Base-by-base conservation (phyloP, 371 early-diverging fungal genomes). In the Mortierella sp. region DNA sequence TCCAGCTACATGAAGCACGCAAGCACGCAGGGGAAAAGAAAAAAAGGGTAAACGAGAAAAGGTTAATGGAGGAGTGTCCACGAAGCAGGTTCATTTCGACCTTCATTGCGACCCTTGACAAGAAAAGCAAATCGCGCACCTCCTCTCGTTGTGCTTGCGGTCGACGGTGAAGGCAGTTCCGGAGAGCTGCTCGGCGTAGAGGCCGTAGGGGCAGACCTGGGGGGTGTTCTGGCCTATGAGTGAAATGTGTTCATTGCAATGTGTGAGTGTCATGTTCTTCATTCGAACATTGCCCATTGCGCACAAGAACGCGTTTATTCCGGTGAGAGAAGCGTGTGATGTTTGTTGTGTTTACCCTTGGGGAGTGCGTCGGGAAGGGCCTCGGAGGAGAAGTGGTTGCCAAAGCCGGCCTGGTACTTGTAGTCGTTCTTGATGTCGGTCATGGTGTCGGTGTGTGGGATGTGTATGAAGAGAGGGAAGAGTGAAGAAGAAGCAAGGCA, bases 81-180 rank as follows among this genome's bases (percentile, higher is more conserved):
- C 40, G 67, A 13, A 69, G 37, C 43, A 28, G 24, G 34, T 31
- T 61, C 61, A 61, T 61, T 28, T 28, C 5, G 21, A 24, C 21
- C 10, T 16, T 10, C 37, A 48, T 19, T 64, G 31, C 37, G 2
- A 31, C 5, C 31, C 13, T 50, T 43, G 44, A 26, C 54, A n/a
- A n/a, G n/a, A 40, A 2, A 14, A 71, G 21, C 8, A 21, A 72
- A 51, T 26, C 11, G 82, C 88, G 54, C 90, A 95, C 96, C 92
- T 94, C 83, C 96, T 91, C 85, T 94, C 95, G 90, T 99, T 98
- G 79, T 93, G 90, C 46, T 92, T 90, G 46, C 98, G 92, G 44
- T 95, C 96, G 4, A 94, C 97, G 0, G 99, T 98, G 88, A 99
- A 99, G 21, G 98, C 98, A 8, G 98, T 96, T 55, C 98, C 98